Evolutionary conservation across 805 yeast species (phyloP), one percentile per base, ranked within the genome.

Genomic region (Cyberlindnera mycetangii): DNA sequence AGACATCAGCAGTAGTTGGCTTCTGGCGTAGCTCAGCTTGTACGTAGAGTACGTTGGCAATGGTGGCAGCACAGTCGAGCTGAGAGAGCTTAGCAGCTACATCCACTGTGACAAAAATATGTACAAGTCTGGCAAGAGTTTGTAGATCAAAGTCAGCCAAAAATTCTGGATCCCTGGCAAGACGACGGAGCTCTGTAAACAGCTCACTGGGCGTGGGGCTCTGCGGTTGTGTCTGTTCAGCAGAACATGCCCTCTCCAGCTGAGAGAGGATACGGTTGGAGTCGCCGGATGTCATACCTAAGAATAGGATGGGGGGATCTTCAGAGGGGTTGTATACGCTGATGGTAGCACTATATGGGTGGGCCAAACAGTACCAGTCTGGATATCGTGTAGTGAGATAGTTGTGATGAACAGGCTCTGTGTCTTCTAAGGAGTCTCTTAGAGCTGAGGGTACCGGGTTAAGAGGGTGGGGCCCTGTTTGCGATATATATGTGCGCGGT

Each of bases 21-120:
- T 19, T 20, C 17, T 35, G 17, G 14, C 60, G 49, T 6, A 58
- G 32, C 4, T 36, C 6, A 2, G 41, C 48, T 38, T 59, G 58
- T 17, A 48, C 36, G 17, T 50, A 44, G 9, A 59, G 46, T 4
- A 55, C 43, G 32, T 59, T 59, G 4, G 58, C 49, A 14, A 59
- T 43, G 2, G 54, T 39, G 5, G 59, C 48, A 7, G 52, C 50
- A 5, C 53, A 36, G 27, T 55, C 59, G 8, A 58, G 37, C 32
- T 53, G 56, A 7, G 53, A 53, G 8, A 31, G 34, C 9, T 46
- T 21, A 10, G 45, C 45, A 4, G 9, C 10, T 2, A 38, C 25
- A 7, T 37, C 43, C 14, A 51, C 14, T 10, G 33, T 25, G 5
- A 44, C 4, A 18, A 50, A 49, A 7, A 56, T 44, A 1, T 31